These are phyloP conservation scores for Ceratobasidium papillatum DNA, from an alignment of 1,284 basidiomycete genomes.

Conservation along the genomic window DNA sequence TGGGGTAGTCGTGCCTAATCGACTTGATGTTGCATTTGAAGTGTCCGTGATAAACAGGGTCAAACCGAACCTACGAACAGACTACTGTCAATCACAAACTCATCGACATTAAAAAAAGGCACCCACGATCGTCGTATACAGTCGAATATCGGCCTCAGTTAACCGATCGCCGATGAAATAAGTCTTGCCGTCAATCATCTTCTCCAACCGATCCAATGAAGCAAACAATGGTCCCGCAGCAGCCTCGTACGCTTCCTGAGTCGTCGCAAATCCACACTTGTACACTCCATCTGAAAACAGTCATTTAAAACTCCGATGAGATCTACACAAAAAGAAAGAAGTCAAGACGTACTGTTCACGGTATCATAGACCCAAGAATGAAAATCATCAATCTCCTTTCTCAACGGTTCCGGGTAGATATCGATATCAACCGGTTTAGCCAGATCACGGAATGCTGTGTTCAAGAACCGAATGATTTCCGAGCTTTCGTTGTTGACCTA, in stretches of 20 bases:
- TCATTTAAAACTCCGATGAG: background rate
- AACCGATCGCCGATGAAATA: slow-evolving; percentile 84
- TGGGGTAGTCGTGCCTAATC: slow-evolving; percentile 72
- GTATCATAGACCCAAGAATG: slow-evolving; percentile 89
- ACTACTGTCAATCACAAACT: background rate
- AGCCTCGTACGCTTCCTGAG: slow-evolving; percentile 82
- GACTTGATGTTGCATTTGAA: slow-evolving; percentile 77
- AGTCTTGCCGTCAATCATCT: slow-evolving; percentile 76
- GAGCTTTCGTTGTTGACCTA: slow-evolving; percentile 85
- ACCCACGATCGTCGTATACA: slow-evolving; percentile 89
- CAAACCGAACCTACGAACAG: slow-evolving; percentile 55
- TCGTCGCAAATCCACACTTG: slow-evolving; percentile 87
- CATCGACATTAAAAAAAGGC: background rate
- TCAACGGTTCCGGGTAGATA: slow-evolving; percentile 78
- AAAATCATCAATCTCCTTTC: slow-evolving; percentile 82
- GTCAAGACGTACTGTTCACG: slow-evolving; percentile 75
- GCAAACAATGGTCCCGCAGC: slow-evolving; percentile 78
- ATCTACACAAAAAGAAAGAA: background rate
- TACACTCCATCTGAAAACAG: slow-evolving; percentile 77
- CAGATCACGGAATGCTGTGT: slow-evolving; percentile 80
- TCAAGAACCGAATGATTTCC: slow-evolving; percentile 94
- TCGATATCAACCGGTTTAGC: slow-evolving; percentile 72
- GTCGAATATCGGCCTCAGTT: slow-evolving; percentile 91
- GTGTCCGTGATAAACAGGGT: slow-evolving; percentile 89
- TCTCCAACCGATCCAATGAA: slow-evolving; percentile 83